Conservation (phyloP, 1,284 basidiomycete species). For the Moesziomyces antarcticus region DNA sequence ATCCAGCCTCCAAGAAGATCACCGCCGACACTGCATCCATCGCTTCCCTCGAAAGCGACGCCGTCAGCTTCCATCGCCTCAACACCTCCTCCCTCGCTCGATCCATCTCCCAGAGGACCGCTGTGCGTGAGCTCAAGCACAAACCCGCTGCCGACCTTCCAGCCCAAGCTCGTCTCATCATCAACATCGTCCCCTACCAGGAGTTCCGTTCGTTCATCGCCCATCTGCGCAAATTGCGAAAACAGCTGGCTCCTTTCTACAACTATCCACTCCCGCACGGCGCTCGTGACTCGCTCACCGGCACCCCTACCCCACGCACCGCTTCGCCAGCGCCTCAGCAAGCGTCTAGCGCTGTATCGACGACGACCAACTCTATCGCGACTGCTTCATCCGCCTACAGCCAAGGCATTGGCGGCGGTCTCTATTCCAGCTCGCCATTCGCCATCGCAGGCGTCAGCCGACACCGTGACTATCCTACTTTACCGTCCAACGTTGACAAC, state of each 20-base stretch:
- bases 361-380: conserved; percentile 7
- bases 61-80: conserved; percentile 46
- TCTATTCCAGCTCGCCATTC: conserved; percentile 40
- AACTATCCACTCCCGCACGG: conserved; percentile 38
- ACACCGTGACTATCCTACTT: conserved; percentile 74
- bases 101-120: conserved; percentile 33
- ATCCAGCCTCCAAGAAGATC: conserved; percentile 15
- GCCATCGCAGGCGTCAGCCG: conserved; percentile 72
- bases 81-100: conserved; percentile 38
- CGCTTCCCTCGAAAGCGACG: conserved; percentile 33
- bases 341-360: neutral
- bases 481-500: conserved; percentile 68
- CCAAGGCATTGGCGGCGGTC: conserved; percentile 26
- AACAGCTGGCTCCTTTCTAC: conserved; percentile 59
- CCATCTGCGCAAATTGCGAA: conserved; percentile 80
- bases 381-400: conserved; percentile 49
- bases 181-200: conserved; percentile 75
- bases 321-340: conserved; percentile 33
- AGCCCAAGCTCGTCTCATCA: conserved; percentile 46
- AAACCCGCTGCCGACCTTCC: conserved; percentile 24
- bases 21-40: conserved; percentile 29
- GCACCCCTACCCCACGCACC: conserved; percentile 35
- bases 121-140: conserved; percentile 24
- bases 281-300: conserved; percentile 18
- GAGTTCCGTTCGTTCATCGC: conserved; percentile 86